Percentiles rank a stretch among this genome's conserved stretches.
These are phyloP conservation scores for Pseudomicrostroma phylloplanum DNA, from an alignment of 1,284 basidiomycete genomes.

Conservation along the genomic window DNA sequence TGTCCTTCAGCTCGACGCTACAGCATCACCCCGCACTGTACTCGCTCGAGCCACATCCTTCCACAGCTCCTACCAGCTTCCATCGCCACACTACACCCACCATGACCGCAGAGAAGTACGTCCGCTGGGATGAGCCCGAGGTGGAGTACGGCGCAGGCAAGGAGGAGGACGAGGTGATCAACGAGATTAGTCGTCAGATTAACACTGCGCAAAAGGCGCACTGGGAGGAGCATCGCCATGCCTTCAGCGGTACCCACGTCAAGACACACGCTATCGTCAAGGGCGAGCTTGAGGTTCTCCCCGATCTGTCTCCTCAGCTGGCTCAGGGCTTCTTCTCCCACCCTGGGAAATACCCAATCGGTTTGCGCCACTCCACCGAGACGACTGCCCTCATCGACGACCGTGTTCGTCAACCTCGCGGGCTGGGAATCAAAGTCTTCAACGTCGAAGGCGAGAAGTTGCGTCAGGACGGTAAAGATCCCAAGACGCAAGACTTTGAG, in stretches of 20 bases:
- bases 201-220: conserved; percentile 24
- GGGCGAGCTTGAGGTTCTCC: conserved; percentile 26
- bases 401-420: conserved; percentile 36
- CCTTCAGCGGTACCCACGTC: conserved; percentile 30
- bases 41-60: too few relatives aligned
- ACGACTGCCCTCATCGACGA: conserved; percentile 34
- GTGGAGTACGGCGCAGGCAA: conserved; percentile 27
- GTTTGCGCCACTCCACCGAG: conserved; percentile 31
- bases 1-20: too few relatives aligned
- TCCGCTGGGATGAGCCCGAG: conserved; percentile 28
- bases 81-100: background rate
- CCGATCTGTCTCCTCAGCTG: conserved; percentile 32
- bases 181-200: conserved; percentile 32
- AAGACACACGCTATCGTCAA: conserved; percentile 33
- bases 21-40: too few relatives aligned
- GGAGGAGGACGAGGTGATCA: conserved; percentile 33
- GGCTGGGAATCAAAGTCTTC: conserved; percentile 41
- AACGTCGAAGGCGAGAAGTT: conserved; percentile 24
- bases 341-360: conserved; percentile 27
- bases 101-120: conserved; percentile 17
- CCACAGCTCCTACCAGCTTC: too few relatives aligned
- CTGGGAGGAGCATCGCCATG: conserved; percentile 22
- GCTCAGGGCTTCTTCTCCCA: conserved; percentile 35
- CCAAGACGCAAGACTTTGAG: conserved; percentile 38
- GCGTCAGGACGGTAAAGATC: conserved; percentile 24